These are phyloP conservation scores for Arthrobotrys megalospora DNA, from an alignment of 2,329 filamentous ascomycete genomes.

Conservation along the genomic window DNA sequence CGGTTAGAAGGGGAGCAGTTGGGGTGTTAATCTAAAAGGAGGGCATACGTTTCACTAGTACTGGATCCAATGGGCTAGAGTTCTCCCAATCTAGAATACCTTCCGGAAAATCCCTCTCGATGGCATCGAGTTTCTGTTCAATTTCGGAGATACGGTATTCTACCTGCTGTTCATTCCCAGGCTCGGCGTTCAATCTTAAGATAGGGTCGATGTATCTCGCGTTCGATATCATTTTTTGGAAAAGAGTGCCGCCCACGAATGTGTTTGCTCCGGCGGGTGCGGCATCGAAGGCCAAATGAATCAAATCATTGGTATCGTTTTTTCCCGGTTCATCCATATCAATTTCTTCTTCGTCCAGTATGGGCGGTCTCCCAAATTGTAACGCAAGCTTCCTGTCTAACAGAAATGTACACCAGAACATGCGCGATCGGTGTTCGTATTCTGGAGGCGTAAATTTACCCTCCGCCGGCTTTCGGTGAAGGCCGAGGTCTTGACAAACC, in stretches of 20 bases:
- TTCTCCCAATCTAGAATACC: conserved; percentile 62
- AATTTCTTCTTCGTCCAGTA: conserved; percentile 64
- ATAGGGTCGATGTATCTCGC: conserved; percentile 46
- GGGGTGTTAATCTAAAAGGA: not conserved
- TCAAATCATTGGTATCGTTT: conserved; percentile 51
- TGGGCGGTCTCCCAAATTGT: conserved; percentile 63
- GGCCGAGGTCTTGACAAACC: conserved; percentile 64
- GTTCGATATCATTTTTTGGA: conserved; percentile 44
- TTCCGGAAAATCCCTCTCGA: conserved; percentile 52
- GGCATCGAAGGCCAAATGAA: conserved; percentile 36
- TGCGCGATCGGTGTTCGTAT: conserved; percentile 62
- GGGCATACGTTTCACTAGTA: conserved; percentile 62
- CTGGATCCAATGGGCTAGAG: conserved; percentile 62
- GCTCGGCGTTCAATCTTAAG: conserved; percentile 39
- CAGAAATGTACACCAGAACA: conserved; percentile 64
- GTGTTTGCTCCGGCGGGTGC: conserved; percentile 27
- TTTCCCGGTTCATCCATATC: conserved; percentile 63
- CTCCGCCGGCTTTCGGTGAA: conserved; percentile 62
- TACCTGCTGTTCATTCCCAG: conserved; percentile 42
- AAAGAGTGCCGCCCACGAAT: conserved; percentile 19
- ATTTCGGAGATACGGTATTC: conserved; percentile 52
- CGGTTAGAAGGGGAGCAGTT: not conserved
- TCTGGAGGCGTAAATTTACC: conserved; percentile 61
- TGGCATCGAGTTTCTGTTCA: conserved; percentile 54
- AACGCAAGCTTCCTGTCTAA: conserved; percentile 64